phyloP scores from a whole-genome alignment of 371 early-diverging fungal species.

The Saksenaea oblongispora region DNA sequence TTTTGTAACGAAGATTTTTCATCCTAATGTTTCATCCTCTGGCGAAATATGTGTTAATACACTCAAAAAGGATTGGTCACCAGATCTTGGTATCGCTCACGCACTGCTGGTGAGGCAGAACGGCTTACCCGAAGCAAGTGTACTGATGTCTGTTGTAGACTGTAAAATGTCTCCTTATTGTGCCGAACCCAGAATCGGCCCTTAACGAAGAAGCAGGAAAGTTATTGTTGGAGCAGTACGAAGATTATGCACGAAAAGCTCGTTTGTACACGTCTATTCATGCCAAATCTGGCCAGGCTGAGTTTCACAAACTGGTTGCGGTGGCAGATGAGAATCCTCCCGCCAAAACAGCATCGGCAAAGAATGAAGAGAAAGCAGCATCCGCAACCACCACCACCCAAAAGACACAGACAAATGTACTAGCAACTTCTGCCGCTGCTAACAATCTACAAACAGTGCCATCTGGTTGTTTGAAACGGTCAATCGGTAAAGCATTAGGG shows the following conservation, averaged over 20 bases:
- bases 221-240: conserved; percentile 84
- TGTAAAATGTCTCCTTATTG: conserved; percentile 88
- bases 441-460: conserved; percentile 2
- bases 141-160: conserved; percentile 47
- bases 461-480: conserved; percentile 3
- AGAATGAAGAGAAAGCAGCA: not conserved
- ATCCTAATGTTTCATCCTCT: conserved; percentile 84
- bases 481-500: conserved; percentile 2
- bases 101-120: conserved; percentile 68
- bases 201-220: conserved; percentile 92
- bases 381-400: not conserved
- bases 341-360: conserved; percentile 4
- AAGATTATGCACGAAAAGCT: conserved; percentile 79
- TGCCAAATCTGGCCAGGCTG: conserved; percentile 51
- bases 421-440: conserved; percentile 18
- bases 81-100: conserved; percentile 77
- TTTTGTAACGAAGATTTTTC: conserved; percentile 90
- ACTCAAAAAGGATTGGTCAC: conserved; percentile 91
- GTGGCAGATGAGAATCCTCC: conserved; percentile 4
- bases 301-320: conserved; percentile 21
- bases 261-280: conserved; percentile 77
- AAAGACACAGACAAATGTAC: conserved; percentile 10
- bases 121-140: not conserved
- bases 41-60: conserved; percentile 95
- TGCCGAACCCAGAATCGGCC: conserved; percentile 93